These are phyloP conservation scores for Canariomyces notabilis DNA, from an alignment of 2,329 filamentous ascomycete species.

Conservation along the genomic window DNA sequence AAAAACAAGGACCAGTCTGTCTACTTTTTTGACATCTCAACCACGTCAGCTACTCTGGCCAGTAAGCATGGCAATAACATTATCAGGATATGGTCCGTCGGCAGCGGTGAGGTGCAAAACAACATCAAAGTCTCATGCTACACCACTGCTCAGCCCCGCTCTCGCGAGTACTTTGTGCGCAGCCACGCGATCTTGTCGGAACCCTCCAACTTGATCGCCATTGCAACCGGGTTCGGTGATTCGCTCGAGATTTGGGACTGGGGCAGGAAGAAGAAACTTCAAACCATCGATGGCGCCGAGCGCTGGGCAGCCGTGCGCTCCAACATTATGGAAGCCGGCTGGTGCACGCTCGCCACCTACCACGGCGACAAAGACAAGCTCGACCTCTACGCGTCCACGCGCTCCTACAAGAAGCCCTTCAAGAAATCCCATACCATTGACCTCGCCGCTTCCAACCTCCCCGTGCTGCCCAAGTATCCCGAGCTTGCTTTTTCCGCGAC, in stretches of 20 bases:
- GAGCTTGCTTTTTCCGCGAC: conserved; percentile 38
- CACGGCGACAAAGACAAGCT: conserved; percentile 29
- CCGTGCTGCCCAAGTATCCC: conserved; percentile 35
- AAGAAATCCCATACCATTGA: conserved; percentile 33
- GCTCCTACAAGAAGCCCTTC: conserved; percentile 35
- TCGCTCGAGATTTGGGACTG: conserved; percentile 38
- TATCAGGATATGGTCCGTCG: conserved; percentile 28
- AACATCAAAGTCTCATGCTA: conserved; percentile 37
- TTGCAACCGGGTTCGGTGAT: conserved; percentile 37
- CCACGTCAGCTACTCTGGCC: conserved; percentile 31
- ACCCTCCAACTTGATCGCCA: conserved; percentile 33
- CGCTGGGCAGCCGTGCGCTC: conserved; percentile 35
- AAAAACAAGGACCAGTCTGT: conserved; percentile 29
- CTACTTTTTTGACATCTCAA: conserved; percentile 35
- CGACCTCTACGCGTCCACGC: conserved; percentile 31
- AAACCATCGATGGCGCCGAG: conserved; percentile 34
- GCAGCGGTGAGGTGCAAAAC: conserved; percentile 23
- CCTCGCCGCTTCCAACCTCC: conserved; percentile 32
- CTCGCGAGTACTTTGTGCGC: conserved; percentile 39
- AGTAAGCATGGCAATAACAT: conserved; percentile 32
- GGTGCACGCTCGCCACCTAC: conserved; percentile 34
- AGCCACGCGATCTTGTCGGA: conserved; percentile 40
- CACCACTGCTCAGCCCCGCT: conserved; percentile 35
- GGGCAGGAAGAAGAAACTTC: conserved; percentile 36
- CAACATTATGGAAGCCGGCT: conserved; percentile 32